A percentile compares a stretch with the other conserved stretches of the same genome.
These are phyloP conservation scores for Boletus vermiculosoides DNA, from an alignment of 768 basidiomycete genomes.

Conservation along the genomic window DNA sequence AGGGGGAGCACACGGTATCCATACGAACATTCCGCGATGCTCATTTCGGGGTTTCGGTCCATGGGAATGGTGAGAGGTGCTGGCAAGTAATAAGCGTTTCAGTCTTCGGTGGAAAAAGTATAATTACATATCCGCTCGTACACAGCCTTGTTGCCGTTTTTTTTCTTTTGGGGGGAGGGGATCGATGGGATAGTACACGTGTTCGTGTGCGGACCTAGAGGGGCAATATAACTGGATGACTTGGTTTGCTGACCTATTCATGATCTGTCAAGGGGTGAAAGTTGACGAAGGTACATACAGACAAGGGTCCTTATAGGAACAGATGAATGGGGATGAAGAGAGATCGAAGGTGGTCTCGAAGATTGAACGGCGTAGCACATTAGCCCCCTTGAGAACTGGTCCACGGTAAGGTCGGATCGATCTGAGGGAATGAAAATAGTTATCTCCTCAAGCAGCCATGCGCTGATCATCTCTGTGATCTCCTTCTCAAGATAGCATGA, in stretches of 20 bases:
- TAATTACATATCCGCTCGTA: conserved; percentile 7
- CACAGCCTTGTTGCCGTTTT: neutral
- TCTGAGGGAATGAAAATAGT: conserved; percentile 5
- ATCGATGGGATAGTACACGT: conserved; percentile 12
- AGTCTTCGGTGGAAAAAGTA: neutral
- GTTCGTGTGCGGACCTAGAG: conserved; percentile 2
- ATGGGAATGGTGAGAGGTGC: neutral
- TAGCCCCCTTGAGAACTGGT: conserved; percentile 2
- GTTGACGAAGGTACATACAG: neutral
- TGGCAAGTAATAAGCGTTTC: conserved; percentile 5
- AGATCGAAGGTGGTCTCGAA: conserved; percentile 4
- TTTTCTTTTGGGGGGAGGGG: neutral
- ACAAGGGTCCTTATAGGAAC: neutral
- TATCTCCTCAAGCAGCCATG: conserved; percentile 10
- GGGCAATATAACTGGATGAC: neutral
- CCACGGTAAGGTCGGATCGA: conserved; percentile 26
- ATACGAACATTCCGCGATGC: conserved; percentile 25
- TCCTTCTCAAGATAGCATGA: conserved; percentile 3
- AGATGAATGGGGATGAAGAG: conserved; percentile 6
- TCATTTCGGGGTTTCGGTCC: conserved; percentile 15
- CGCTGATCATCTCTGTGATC: conserved; percentile 12
- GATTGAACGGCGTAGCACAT: conserved; percentile 16
- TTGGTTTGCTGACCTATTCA: neutral
- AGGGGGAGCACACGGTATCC: neutral
- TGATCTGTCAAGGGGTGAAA: conserved; percentile 1